Evolutionary conservation across 441 rosid genomes (phyloP).

Genomic region (Isatis lusitanica): DNA sequence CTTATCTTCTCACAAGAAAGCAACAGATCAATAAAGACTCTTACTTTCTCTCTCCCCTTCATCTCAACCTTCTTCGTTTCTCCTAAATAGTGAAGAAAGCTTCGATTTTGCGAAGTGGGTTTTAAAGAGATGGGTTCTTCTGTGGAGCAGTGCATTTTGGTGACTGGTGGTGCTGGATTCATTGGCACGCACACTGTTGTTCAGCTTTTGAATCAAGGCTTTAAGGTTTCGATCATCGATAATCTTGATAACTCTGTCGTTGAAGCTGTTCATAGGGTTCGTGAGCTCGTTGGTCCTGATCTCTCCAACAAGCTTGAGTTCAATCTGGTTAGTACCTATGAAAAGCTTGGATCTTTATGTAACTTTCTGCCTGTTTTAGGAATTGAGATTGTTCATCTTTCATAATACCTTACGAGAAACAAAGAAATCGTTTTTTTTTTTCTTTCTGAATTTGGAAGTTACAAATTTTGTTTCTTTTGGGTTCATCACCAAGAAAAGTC

Average conservation of each 20-base stretch:
- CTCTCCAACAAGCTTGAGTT: slow-evolving; percentile 60
- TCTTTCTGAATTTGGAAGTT: background rate
- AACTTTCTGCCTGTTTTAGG: background rate
- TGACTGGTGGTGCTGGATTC: slow-evolving; percentile 74
- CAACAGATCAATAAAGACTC: slow-evolving; percentile 10
- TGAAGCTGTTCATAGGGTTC: slow-evolving; percentile 57
- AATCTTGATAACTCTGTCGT: slow-evolving; percentile 55
- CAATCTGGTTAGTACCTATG: slow-evolving; percentile 38
- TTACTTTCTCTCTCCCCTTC: background rate
- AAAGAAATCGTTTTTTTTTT: background rate
- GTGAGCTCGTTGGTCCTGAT: slow-evolving; percentile 55
- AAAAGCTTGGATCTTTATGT: background rate
- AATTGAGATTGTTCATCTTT: background rate
- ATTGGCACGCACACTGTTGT: slow-evolving; percentile 67
- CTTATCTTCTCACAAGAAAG: slow-evolving; percentile 40
- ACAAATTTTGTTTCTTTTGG: background rate
- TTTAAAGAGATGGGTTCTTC: slow-evolving; percentile 44
- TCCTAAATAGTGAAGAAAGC: background rate
- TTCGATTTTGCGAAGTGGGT: slow-evolving; percentile 9
- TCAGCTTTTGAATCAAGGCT: slow-evolving; percentile 60
- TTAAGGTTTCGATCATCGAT: slow-evolving; percentile 57
- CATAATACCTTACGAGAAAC: background rate
- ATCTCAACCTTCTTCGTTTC: slow-evolving; percentile 30
- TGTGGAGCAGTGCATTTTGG: slow-evolving; percentile 49
- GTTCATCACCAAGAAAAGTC: slow-evolving; percentile 4